Evolutionary conservation across 352 stramenopile species (phyloP).

Genomic region (Globisporangium canariense): DNA sequence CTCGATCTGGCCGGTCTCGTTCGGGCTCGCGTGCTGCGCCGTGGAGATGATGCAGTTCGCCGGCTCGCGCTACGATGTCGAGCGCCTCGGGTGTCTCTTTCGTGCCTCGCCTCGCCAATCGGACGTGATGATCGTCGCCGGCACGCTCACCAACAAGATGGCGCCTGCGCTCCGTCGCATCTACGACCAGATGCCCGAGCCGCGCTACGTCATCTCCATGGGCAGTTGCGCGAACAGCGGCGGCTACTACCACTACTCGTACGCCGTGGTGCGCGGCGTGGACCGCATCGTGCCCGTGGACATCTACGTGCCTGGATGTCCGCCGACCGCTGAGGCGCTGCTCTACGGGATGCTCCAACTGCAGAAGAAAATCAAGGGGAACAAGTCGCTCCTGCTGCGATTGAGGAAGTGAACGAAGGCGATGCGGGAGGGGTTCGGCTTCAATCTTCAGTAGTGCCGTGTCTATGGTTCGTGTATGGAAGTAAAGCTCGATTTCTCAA

Average conservation of each 20-base stretch:
- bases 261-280: constrained; percentile 94
- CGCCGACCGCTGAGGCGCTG: constrained; percentile 97
- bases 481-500: too few relatives aligned
- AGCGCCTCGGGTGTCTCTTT: constrained; percentile 99
- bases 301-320: constrained; percentile 99
- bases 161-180: constrained; percentile 94
- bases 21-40: constrained; percentile 98
- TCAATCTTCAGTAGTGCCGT: too few relatives aligned
- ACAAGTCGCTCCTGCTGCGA: constrained; percentile 95
- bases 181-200: constrained; percentile 99
- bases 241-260: constrained; percentile 92
- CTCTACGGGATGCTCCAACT: constrained; percentile 98
- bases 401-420: constrained; percentile 91
- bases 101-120: constrained; percentile 93
- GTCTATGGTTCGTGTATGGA: too few relatives aligned
- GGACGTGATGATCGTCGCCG: constrained; percentile 99
- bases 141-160: constrained; percentile 99
- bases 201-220: constrained; percentile 98
- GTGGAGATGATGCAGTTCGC: constrained; percentile 98
- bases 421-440: too few relatives aligned
- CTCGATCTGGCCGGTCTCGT: constrained; percentile 31
- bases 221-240: constrained; percentile 97
- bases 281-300: constrained; percentile 97
- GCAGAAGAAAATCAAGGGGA: constrained; percentile 99
- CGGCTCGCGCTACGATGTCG: constrained; percentile 95